Conservation (phyloP, 257 asterid genomes). For the Penstemon newberryi region DNA sequence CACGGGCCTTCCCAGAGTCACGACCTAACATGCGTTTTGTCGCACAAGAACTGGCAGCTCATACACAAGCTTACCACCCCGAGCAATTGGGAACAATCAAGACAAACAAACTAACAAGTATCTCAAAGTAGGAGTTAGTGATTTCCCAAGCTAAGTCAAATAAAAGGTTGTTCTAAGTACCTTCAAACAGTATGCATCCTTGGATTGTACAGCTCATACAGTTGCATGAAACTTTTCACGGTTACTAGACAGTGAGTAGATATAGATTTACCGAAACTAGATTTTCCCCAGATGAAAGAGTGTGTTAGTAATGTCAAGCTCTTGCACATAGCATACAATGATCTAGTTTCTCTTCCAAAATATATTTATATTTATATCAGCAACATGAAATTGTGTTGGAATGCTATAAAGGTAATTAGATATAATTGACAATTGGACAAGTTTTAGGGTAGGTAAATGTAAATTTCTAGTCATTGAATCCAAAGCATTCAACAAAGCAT, state of each 20-base stretch:
- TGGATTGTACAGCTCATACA: conserved; percentile 13
- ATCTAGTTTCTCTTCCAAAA: neutral
- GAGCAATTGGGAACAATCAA: conserved; percentile 50
- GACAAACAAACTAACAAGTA: conserved; percentile 41
- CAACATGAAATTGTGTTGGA: neutral
- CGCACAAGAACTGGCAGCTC: conserved; percentile 77
- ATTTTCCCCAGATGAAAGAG: neutral
- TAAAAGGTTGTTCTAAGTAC: neutral
- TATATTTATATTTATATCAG: neutral
- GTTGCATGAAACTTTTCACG: neutral
- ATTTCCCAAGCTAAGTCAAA: conserved; percentile 2
- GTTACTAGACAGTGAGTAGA: neutral
- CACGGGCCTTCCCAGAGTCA: conserved; percentile 49
- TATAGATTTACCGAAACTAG: neutral
- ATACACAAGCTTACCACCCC: conserved; percentile 48
- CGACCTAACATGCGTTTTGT: conserved; percentile 81
- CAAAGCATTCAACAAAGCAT: too few relatives aligned
- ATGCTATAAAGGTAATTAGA: neutral
- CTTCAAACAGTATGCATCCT: neutral
- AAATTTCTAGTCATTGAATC: too few relatives aligned
- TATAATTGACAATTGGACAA: neutral
- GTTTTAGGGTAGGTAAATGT: neutral
- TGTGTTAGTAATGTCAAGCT: neutral
- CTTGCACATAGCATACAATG: neutral
- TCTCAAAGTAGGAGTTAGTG: conserved; percentile 36